Evolutionary conservation across 129 eudicot species (phyloP), one percentile per base, ranked within the genome.

Genomic region (Flaveria trinervia): DNA sequence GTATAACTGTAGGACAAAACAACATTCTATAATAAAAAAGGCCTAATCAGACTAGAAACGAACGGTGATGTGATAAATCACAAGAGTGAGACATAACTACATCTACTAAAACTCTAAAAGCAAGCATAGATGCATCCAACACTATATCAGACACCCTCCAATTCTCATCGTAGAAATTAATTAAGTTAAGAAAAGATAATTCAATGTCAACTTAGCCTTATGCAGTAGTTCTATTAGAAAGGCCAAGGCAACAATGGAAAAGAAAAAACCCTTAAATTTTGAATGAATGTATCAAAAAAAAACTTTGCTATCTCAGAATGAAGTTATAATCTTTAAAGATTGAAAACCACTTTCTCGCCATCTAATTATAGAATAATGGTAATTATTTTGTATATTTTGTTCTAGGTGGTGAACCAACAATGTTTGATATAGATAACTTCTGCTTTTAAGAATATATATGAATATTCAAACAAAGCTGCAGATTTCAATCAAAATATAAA

Each of bases 1-100:
- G 97, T 89, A 85, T 91, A 94, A 70, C 99, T 94, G 81, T 70
- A 80, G 39, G 36, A 77, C 45, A 72, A 77, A 72, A 75, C 50
- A 22, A 78, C 33, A 36, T 64, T 72, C 68, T 74, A 74, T 23
- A 76, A 46, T 45, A 36, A 28, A 33, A 64, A 64, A 25, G 1
- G 39, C 23, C 36, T 26, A 28, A 68, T 41, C 56, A 10, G 17
- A 61, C 46, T 71, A 23, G 9, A 68, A 48, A 30, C 10, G 23
- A 22, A 55, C 30, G 8, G 48, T 26, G 66, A 36, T 16, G 56
- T 11, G 9, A 33, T 52, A 52, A 17, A 72, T 18, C 50, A 72
- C 22, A 57, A 22, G 26, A 71, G 4, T 71, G n/a, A 49, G 64
- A 50, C 64, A 48, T 48, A 26, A 28, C 14, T 26, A 12, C 44